phyloP scores from a whole-genome alignment of 441 rosid species.

The Populus hybrid region DNA sequence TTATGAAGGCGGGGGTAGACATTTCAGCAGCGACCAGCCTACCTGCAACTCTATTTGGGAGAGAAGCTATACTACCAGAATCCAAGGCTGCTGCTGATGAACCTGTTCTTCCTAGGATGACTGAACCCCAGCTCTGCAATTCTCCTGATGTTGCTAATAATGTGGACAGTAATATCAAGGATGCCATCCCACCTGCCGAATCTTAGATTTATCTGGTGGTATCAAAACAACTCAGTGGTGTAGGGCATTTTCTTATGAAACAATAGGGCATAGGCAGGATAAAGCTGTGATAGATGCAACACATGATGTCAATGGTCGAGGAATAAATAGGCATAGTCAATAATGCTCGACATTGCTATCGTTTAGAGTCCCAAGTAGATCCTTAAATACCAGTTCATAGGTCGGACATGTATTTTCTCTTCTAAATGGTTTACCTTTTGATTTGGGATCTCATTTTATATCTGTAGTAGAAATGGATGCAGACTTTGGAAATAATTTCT shows the following conservation, averaged over 20 bases:
- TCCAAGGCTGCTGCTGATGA: slow-evolving; percentile 19
- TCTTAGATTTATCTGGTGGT: slow-evolving; percentile 18
- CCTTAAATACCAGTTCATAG: background rate
- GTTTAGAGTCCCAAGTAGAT: background rate
- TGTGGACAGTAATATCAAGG: slow-evolving; percentile 21
- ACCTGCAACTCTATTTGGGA: slow-evolving; percentile 11
- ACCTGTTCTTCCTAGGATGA: slow-evolving; percentile 15
- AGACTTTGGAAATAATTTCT: background rate
- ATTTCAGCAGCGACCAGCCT: slow-evolving; percentile 2
- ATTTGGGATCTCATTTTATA: background rate
- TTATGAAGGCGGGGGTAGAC: slow-evolving; percentile 11
- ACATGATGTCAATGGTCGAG: background rate
- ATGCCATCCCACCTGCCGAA: slow-evolving; percentile 23
- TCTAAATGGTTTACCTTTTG: background rate
- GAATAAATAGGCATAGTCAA: slow-evolving; percentile 11
- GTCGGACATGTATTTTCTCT: background rate
- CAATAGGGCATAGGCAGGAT: background rate
- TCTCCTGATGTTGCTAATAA: slow-evolving; percentile 20
- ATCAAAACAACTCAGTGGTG: background rate
- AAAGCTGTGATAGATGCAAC: background rate
- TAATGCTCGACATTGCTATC: background rate
- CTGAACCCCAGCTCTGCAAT: slow-evolving; percentile 23
- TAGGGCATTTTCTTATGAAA: background rate
- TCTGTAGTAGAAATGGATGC: background rate
- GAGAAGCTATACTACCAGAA: slow-evolving; percentile 15